A percentile compares a stretch with the other conserved stretches of the same genome.
These are phyloP conservation scores for Pestalotiopsis sp. DNA, from an alignment of 2,329 filamentous ascomycete genomes.

Conservation along the genomic window DNA sequence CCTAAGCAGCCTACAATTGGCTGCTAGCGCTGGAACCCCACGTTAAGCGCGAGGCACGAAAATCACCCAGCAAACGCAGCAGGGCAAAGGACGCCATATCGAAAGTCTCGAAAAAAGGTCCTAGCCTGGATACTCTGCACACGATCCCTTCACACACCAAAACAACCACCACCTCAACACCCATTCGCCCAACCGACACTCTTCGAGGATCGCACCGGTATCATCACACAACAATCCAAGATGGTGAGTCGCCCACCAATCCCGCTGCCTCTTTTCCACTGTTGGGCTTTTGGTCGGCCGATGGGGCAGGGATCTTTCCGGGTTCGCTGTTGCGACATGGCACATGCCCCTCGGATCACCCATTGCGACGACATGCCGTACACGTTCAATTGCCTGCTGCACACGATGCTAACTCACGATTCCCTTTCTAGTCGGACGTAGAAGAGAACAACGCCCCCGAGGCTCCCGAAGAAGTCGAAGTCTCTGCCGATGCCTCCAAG, in stretches of 20 bases:
- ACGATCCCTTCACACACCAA: constrained; percentile 24
- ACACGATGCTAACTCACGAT: constrained; percentile 2
- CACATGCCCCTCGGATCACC: background rate
- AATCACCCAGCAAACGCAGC: constrained; percentile 6
- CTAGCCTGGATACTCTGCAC: constrained; percentile 20
- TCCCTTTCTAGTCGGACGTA: constrained; percentile 86
- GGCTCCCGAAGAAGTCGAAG: constrained; percentile 88
- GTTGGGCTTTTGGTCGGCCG: background rate
- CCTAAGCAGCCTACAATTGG: constrained; percentile 17
- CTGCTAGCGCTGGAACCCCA: constrained; percentile 9
- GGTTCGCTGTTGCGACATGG: background rate
- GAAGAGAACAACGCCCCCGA: constrained; percentile 95
- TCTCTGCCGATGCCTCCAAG: constrained; percentile 86
- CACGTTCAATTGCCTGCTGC: constrained; percentile 20
- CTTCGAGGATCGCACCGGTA: constrained; percentile 72
- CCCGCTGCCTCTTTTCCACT: background rate
- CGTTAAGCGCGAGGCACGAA: constrained; percentile 12
- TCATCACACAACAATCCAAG: constrained; percentile 50
- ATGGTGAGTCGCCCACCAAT: constrained; percentile 54
- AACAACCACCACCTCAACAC: constrained; percentile 16
- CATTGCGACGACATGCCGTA: constrained; percentile 12
- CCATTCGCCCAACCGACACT: constrained; percentile 39
- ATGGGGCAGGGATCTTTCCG: background rate
- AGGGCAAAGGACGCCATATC: background rate
- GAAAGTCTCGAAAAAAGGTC: constrained; percentile 12